Percentiles rank a stretch among this genome's conserved stretches.
These are phyloP conservation scores for Neocallimastix lanati DNA, from an alignment of 192 early-diverging fungal genomes.

Conservation along the genomic window DNA sequence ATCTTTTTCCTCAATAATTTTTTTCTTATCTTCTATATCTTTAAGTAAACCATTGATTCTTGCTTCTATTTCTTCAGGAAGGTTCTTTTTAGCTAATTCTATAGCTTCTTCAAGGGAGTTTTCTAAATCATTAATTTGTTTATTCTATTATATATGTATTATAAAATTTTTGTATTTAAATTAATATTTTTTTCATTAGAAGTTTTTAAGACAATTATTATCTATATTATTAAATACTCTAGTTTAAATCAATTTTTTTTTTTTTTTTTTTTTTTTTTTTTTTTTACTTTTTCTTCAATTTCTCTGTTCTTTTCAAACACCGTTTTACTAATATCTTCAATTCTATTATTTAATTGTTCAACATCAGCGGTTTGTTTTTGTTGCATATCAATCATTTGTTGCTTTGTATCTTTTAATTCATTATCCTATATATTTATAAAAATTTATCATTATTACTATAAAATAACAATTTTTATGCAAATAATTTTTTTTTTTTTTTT, in stretches of 20 bases:
- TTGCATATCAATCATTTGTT: background rate
- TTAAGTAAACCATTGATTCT: background rate
- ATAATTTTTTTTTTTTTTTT: no score
- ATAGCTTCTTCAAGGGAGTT: background rate
- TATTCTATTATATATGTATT: background rate
- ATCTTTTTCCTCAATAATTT: background rate
- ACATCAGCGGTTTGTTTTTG: background rate
- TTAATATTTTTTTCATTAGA: no score
- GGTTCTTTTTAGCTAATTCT: background rate
- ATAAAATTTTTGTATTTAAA: no score
- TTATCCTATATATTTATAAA: no score
- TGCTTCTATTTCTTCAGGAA: background rate
- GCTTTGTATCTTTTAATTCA: background rate
- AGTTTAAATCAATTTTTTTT: no score
- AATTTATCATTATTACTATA: no score
- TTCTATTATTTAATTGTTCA: background rate
- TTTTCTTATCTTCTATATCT: background rate
- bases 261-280: background rate
- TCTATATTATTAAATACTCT: no score
- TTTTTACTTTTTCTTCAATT: background rate
- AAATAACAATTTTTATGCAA: no score
- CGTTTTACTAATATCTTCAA: background rate
- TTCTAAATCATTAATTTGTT: background rate
- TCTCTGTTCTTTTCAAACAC: background rate
- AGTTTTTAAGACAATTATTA: no score